Base-by-base conservation (phyloP, 139 green algal species). In the Volvox reticuliferus region DNA sequence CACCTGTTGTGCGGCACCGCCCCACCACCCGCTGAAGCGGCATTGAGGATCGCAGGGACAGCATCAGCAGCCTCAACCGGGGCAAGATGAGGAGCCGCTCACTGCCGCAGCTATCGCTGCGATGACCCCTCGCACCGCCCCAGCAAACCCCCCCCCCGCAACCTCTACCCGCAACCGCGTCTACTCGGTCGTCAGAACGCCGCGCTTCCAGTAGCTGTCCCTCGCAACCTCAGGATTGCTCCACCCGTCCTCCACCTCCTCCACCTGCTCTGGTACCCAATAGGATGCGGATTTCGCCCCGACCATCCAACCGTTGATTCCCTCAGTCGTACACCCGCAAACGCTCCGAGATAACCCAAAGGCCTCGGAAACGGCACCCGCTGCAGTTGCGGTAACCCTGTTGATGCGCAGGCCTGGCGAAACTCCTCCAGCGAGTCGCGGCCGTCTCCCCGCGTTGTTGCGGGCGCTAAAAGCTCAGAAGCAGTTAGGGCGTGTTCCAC, bases 291-390 rank as follows among this genome's bases (percentile, higher is more conserved):
- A 24, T 28, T 21, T 55, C 13, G 36, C 50, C 13, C 73, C 86
- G n/a, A 12, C 18, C 50, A 21, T 73, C 86, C 86, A 90, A n/a
- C 86, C 86, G 20, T 90, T 90, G 20, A 90, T 83, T 24, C 86
- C 35, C 67, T 44, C 71, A 90, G 50, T 83, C 86, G 14, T 18
- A 21, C 19, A 0, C 50, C 0, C 19, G 13, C 71, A 90, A 37
- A 21, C 21, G 19, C 50, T n/a, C 12, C 3, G 73, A n/a, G 26
- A 37, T 3, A 28, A n/a, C n/a, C 79, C 55, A 44, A 55, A 28
- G 62, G 6, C 62, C 55, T 32, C 30, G 65, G 65, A 3, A 73
- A 28, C 65, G 16, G 65, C 65, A 82, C 30, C 76, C 30, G 76
- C 76, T 0, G 28, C 76, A 36, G 32, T 14, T 62, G 76, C 79